Conservation (phyloP, 2,329 filamentous ascomycete species). For the Chrysoporthe deuterocubensis region DNA sequence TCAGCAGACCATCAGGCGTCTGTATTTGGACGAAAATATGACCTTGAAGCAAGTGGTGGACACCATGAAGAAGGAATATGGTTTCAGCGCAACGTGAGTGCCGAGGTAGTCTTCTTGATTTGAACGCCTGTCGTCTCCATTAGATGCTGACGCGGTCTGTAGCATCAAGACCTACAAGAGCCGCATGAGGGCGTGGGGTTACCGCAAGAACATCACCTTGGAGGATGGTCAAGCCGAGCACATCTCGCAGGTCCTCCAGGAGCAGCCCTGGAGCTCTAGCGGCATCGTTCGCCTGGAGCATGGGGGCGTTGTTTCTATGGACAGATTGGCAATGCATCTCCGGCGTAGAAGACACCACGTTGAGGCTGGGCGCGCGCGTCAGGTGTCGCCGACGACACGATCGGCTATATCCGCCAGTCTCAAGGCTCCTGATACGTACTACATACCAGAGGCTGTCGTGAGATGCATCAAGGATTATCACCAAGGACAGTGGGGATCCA, state of each 20-base stretch:
- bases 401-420: background rate
- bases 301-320: conserved; percentile 7
- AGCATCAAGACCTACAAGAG: conserved; percentile 6
- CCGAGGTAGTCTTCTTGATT: background rate
- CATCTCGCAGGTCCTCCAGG: background rate
- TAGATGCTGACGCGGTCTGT: background rate
- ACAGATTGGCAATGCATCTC: conserved; percentile 8
- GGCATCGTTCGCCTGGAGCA: conserved; percentile 8
- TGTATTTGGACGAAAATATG: conserved; percentile 11
- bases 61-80: conserved; percentile 13
- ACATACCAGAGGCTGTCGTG: conserved; percentile 3
- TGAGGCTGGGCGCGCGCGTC: background rate
- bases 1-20: conserved; percentile 3
- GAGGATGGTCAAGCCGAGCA: conserved; percentile 6
- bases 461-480: background rate
- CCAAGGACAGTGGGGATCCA: background rate
- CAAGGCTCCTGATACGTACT: conserved; percentile 4
- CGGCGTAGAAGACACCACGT: conserved; percentile 3
- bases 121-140: background rate
- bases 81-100: conserved; percentile 12
- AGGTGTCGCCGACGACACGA: background rate
- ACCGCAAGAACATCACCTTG: conserved; percentile 10
- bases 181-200: conserved; percentile 11
- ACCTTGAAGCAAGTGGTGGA: conserved; percentile 5
- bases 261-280: background rate